Evolutionary conservation across 139 green algal genomes (phyloP), one percentile per base, ranked within the genome.

Genomic region (Chlamydomonas applanata): DNA sequence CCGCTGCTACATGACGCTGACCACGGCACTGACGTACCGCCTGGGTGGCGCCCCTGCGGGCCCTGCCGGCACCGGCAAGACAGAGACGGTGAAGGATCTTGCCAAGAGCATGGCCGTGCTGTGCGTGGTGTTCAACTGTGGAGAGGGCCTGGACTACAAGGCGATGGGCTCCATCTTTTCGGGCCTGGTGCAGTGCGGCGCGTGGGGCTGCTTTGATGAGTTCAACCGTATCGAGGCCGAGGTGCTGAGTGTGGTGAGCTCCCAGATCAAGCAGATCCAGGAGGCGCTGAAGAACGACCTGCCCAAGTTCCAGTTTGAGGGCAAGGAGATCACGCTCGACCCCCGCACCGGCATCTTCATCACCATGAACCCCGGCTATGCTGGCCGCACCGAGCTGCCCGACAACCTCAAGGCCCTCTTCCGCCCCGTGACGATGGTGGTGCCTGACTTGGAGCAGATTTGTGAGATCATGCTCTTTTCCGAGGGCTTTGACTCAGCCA

Each of bases 91-190:
- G 56, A 94, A 94, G 82, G 90, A 94, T 68, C 75, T 94, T 61
- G 90, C 89, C 64, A 96, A 96, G 84, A 82, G 67, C 57, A 88
- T 96, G 80, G 90, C 89, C 22, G 76, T 94, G 80, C 88, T 93
- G 27, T 94, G 90, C 80, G 91, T 96, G 27, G 91, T 96, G 57
- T 96, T 96, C 86, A 96, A 96, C 81, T 96, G 91, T 76, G 90
- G 90, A 33, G 91, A 96, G 74, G 90, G 90, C 32, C 81, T 96
- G 70, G 91, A 96, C 78, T 94, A 94, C 88, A 94, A 94, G 80
- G 91, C 90, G 32, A 96, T 96, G 91, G 91, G 87, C 46, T 83
- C 61, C 59, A 96, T 94, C 74, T 96, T 94, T 80, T 87, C 65
- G 44, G 91, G 91, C 29, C 82, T 96, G 32, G 90, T 94, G 52